A percentile compares a stretch with the other conserved stretches of the same genome.
phyloP scores from a whole-genome alignment of 345 rosid species.

The Lepidium sativum region DNA sequence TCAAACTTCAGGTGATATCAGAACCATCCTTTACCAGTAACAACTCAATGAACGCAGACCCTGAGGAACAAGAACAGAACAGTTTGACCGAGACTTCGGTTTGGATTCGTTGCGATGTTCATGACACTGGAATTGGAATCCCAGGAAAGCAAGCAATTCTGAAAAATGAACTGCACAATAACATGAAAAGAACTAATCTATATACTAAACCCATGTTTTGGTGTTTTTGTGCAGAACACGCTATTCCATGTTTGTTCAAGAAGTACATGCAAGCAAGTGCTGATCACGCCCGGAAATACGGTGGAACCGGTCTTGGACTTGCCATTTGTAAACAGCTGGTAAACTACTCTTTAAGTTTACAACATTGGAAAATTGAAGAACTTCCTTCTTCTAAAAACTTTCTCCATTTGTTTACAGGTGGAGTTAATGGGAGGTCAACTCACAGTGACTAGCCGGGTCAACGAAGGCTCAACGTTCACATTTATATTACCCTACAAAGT shows the following conservation, averaged over 20 bases:
- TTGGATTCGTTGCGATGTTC: conserved; percentile 86
- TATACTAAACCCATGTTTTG: conserved; percentile 2
- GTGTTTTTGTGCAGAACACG: conserved; percentile 50
- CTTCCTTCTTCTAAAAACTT: background rate
- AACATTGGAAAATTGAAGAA: background rate
- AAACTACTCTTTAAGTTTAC: background rate
- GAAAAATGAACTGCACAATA: background rate
- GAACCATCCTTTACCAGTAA: conserved; percentile 51
- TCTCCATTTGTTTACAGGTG: conserved; percentile 38
- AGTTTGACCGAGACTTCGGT: conserved; percentile 43
- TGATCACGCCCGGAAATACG: conserved; percentile 91
- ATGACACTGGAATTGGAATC: conserved; percentile 94
- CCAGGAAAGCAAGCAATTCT: conserved; percentile 48
- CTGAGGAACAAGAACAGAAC: conserved; percentile 37
- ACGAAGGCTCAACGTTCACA: conserved; percentile 81
- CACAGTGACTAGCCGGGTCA: conserved; percentile 75
- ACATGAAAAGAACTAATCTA: background rate
- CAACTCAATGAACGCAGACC: conserved; percentile 23
- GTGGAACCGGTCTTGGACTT: conserved; percentile 95
- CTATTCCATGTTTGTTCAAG: conserved; percentile 73
- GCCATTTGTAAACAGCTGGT: conserved; percentile 99
- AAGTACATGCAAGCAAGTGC: conserved; percentile 95
- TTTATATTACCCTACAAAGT: conserved; percentile 78
- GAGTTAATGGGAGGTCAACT: conserved; percentile 95
- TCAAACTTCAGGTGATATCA: conserved; percentile 58